Evolutionary conservation across 306 rosid genomes (phyloP), one percentile per base, ranked within the genome.

Genomic region (Prunus davidiana): DNA sequence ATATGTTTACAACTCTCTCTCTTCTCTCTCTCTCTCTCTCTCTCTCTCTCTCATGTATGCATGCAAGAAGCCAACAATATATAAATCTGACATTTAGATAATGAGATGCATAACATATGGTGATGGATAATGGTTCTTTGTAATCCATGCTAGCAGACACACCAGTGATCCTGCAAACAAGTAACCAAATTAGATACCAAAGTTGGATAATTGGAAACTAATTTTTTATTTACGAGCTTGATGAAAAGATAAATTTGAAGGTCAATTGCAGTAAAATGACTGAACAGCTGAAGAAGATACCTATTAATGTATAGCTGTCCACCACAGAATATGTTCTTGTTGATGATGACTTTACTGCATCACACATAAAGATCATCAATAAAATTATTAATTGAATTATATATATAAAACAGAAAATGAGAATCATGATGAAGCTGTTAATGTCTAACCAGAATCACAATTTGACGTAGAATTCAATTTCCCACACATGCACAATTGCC

Each of bases 401-500:
- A 8, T 0, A 9, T 13, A 10, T 10, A 50, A 0, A 27, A 22
- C 25, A 24, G 20, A 12, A 38, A 71, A 49, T 19, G 73, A 47
- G 38, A 47, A 49, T 12, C 34, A 10, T 43, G 27, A 25, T 43
- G 58, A 60, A 5, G 25, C 3, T n/a, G 56, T 8, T 77, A 25
- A 16, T 43, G 13, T 19, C 82, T 70, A 70, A 91, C 96, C 91
- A 72, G 95, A 88, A 52, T 96, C 99, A 75, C 99, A 96, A 55
- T 90, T 92, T 6, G 99, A 87, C 0, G 99, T 85, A 1, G 99
- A 91, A 81, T 96, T 96, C 18, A 78, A 70, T 74, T 62, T 76
- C 45, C 90, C 93, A 75, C 99, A 96, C 84, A 96, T 88, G 74
- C 99, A 96, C 49, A 92, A 6, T 58, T 92, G 93, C 67, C 91